Conservation (phyloP, 2,329 filamentous ascomycete genomes). For the Colletotrichum lentis region DNA sequence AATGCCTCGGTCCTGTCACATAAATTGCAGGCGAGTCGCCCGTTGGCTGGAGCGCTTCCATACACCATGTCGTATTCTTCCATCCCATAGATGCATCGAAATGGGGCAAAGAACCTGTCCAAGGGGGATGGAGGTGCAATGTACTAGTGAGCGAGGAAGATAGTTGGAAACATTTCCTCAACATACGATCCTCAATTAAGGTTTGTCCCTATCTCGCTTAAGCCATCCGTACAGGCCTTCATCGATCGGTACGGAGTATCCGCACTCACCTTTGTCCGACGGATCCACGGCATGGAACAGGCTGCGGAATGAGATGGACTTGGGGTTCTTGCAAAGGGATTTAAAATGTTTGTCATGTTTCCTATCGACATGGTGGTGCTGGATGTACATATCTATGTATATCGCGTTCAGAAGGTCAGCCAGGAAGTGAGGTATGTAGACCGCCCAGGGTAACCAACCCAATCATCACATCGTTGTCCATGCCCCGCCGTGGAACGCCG, state of each 20-base stretch:
- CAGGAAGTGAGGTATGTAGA: constrained; percentile 32
- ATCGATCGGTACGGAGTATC: background rate
- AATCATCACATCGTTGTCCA: constrained; percentile 35
- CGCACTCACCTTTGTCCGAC: background rate
- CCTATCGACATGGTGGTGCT: constrained; percentile 8
- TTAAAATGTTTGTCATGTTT: constrained; percentile 22
- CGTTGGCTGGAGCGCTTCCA: background rate
- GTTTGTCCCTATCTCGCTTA: background rate
- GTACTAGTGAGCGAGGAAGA: background rate
- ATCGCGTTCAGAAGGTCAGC: background rate
- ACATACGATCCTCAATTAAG: constrained; percentile 1
- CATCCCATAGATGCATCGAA: background rate
- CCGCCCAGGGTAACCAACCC: constrained; percentile 24
- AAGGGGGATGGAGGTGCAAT: background rate
- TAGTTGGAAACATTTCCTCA: background rate
- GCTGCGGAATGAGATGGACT: constrained; percentile 4
- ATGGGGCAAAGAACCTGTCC: background rate
- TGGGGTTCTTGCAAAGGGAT: background rate
- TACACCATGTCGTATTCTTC: background rate
- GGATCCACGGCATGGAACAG: too few relatives aligned
- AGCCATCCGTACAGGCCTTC: background rate
- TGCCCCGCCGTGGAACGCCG: constrained; percentile 24
- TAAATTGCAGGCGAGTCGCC: background rate
- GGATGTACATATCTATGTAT: constrained; percentile 1
- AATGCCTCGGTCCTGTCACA: background rate